These are phyloP conservation scores for Cyanodermella asteris DNA, from an alignment of 2,329 filamentous ascomycete species.

Conservation along the genomic window DNA sequence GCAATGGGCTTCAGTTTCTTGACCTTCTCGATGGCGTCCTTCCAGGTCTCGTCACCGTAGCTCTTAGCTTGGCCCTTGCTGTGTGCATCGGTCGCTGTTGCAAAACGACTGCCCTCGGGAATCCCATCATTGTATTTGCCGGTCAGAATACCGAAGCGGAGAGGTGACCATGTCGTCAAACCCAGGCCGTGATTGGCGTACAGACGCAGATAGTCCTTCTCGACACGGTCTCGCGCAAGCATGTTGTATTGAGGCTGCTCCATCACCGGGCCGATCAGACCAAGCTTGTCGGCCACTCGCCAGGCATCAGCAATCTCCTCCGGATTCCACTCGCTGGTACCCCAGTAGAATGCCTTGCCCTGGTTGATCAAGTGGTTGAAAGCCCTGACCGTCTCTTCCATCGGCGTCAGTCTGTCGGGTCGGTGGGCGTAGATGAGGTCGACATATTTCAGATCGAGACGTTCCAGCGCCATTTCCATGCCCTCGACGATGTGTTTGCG, in stretches of 20 bases:
- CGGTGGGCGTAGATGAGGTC: slow-evolving; percentile 50
- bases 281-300: slow-evolving; percentile 36
- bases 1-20: slow-evolving; percentile 35
- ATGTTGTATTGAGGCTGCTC: slow-evolving; percentile 49
- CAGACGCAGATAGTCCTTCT: slow-evolving; percentile 37
- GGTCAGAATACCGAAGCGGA: slow-evolving; percentile 38
- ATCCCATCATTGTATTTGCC: slow-evolving; percentile 47
- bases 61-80: slow-evolving; percentile 23
- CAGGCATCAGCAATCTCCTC: slow-evolving; percentile 43
- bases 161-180: slow-evolving; percentile 40
- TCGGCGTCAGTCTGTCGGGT: slow-evolving; percentile 43
- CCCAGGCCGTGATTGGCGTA: slow-evolving; percentile 39
- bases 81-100: slow-evolving; percentile 32
- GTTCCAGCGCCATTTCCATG: slow-evolving; percentile 34
- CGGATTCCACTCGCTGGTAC: slow-evolving; percentile 45
- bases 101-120: slow-evolving; percentile 36
- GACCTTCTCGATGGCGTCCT: slow-evolving; percentile 35
- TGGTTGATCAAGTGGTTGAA: slow-evolving; percentile 49
- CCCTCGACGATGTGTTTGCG: slow-evolving; percentile 51
- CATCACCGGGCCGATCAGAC: slow-evolving; percentile 40
- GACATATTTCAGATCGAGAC: slow-evolving; percentile 44
- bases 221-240: slow-evolving; percentile 38
- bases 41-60: slow-evolving; percentile 29
- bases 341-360: slow-evolving; percentile 50
- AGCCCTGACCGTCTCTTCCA: slow-evolving; percentile 47